Evolutionary conservation across 306 rosid genomes (phyloP), one percentile per base, ranked within the genome.

Genomic region (Psophocarpus tetragonolobus): DNA sequence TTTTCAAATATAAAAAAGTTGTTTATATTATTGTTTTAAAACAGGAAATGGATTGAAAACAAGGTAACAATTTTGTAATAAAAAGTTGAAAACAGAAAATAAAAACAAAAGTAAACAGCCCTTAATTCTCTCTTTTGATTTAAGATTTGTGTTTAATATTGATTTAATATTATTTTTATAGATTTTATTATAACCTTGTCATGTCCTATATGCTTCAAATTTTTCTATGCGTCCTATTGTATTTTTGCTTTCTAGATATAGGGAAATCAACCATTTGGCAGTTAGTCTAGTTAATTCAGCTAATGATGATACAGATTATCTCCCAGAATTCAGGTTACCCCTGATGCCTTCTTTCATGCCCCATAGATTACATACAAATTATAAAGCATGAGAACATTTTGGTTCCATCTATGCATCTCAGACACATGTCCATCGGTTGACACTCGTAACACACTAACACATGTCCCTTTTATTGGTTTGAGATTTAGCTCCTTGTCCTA

Each of bases 261-360:
- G 38, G 39, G 5, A 72, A 50, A 30, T n/a, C 47, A 80, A 48
- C 66, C 14, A 42, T 35, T 35, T 72, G 78, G 78, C 44, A 35
- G 78, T 29, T 79, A 62, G 45, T 62, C 44, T 35, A 61, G 67
- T 50, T 63, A 18, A 61, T 65, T 50, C 62, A 72, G 62, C 18
- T 47, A 32, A 33, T 71, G 36, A 21, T 39, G 54, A 54, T 41
- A 30, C 26, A 10, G 24, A 14, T 15, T 17, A 32, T 58, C 77
- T 60, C 53, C 60, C 58, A 54, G 35, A 30, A 35, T 45, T 24
- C 47, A 35, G 13, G 18, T 6, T 20, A 5, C 68, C 39, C 32
- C 47, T 15, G 54, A 76, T 13, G 15, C 17, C 5, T n/a, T 11
- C 44, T 47, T 50, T 68, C 47, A 8, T 21, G 69, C 21, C 26